Percentiles rank a stretch among this genome's conserved stretches.
These are phyloP conservation scores for Fraxinus dipetala DNA, from an alignment of 305 asterid species.

Conservation along the genomic window DNA sequence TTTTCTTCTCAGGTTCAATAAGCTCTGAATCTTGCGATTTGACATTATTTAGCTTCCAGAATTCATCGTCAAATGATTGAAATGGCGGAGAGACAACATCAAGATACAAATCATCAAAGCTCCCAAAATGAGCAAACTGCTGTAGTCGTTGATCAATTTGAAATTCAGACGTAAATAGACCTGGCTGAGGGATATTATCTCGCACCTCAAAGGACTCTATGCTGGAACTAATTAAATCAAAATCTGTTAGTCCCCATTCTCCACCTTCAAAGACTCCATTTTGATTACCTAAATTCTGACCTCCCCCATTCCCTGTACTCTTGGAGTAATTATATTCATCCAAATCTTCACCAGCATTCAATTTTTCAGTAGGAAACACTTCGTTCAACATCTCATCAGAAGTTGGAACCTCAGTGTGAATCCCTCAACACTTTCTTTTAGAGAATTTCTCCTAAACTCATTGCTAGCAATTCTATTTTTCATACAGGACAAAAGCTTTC, in stretches of 20 bases:
- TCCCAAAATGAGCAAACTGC: not conserved
- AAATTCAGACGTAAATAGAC: not conserved
- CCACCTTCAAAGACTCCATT: not conserved
- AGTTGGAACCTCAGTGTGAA: not conserved
- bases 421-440: not conserved
- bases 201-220: not conserved
- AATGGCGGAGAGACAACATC: conserved; percentile 1
- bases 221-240: not conserved
- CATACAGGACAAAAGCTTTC: not conserved
- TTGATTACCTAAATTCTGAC: not conserved
- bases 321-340: not conserved
- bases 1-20: not conserved
- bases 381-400: conserved; percentile 3
- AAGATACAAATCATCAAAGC: not conserved
- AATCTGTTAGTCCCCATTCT: not conserved
- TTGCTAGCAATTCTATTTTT: not conserved
- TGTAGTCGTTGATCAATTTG: not conserved
- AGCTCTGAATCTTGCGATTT: not conserved
- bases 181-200: not conserved
- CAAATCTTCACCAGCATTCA: not conserved
- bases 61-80: not conserved
- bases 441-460: not conserved
- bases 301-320: not conserved
- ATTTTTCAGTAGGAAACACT: not conserved
- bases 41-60: not conserved